These are phyloP conservation scores for Lithospermum erythrorhizon DNA, from an alignment of 257 asterid species.

Conservation along the genomic window DNA sequence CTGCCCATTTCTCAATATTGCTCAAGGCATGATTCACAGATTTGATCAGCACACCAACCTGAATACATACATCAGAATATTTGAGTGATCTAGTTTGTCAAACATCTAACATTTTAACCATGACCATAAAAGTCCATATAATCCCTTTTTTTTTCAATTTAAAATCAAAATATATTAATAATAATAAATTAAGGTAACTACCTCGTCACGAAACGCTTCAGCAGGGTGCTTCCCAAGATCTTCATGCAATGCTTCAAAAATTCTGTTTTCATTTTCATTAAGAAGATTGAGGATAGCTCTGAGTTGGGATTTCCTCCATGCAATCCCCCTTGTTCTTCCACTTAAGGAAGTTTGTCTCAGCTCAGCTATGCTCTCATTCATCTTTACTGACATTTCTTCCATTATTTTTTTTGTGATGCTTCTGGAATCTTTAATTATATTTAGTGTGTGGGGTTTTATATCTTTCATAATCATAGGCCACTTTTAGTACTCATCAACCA, in stretches of 20 bases:
- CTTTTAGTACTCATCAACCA: too few relatives aligned
- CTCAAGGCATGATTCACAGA: slow-evolving; percentile 42
- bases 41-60: slow-evolving; percentile 80
- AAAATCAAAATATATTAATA: too few relatives aligned
- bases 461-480: too few relatives aligned
- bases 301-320: slow-evolving; percentile 78
- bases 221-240: slow-evolving; percentile 85
- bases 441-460: too few relatives aligned
- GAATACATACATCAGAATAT: neutral
- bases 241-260: slow-evolving; percentile 52
- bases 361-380: slow-evolving; percentile 22
- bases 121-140: too few relatives aligned
- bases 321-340: slow-evolving; percentile 54
- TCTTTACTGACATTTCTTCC: slow-evolving; percentile 18
- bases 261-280: slow-evolving; percentile 49
- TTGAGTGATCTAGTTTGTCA: too few relatives aligned
- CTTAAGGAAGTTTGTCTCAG: slow-evolving; percentile 40
- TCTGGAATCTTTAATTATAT: too few relatives aligned
- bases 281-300: slow-evolving; percentile 46
- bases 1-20: slow-evolving; percentile 63
- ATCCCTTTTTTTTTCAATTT: too few relatives aligned
- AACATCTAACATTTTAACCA: too few relatives aligned
- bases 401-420: neutral
- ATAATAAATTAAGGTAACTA: slow-evolving; percentile 3
- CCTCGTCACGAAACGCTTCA: slow-evolving; percentile 93